A percentile compares a stretch with the other conserved stretches of the same genome.
Conservation (phyloP, 2,329 filamentous ascomycete species). For the Dryadomyces quercivorus region DNA sequence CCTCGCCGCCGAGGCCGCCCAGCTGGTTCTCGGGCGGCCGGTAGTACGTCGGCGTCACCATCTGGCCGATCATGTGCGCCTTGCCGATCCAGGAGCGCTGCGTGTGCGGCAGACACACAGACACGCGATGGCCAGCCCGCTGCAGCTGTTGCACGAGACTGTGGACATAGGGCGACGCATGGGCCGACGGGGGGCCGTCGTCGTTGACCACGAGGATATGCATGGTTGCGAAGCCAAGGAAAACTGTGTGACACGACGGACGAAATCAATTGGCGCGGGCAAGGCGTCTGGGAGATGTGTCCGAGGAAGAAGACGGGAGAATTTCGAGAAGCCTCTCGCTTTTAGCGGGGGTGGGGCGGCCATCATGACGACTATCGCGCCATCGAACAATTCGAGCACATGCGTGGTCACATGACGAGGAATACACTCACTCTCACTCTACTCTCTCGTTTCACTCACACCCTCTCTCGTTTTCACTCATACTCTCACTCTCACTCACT, state of each 20-base stretch:
- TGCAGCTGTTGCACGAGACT: conserved; percentile 60
- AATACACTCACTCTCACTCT: neutral
- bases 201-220: conserved; percentile 63
- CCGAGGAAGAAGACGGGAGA: neutral
- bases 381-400: no score
- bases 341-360: neutral
- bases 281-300: neutral
- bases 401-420: neutral
- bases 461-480: no score
- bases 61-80: conserved; percentile 87
- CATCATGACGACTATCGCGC: neutral
- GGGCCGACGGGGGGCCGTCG: conserved; percentile 66
- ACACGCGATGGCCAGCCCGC: conserved; percentile 70
- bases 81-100: conserved; percentile 98
- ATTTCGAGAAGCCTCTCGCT: neutral
- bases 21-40: conserved; percentile 33
- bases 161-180: conserved; percentile 72
- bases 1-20: conserved; percentile 16
- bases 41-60: conserved; percentile 76
- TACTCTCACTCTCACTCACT: neutral
- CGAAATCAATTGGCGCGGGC: neutral
- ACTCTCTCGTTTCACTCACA: no score
- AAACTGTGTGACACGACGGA: neutral
- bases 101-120: conserved; percentile 78
- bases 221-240: conserved; percentile 24